A percentile compares a stretch with the other conserved stretches of the same genome.
These are phyloP conservation scores for Emericellopsis atlantica DNA, from an alignment of 2,329 filamentous ascomycete genomes.

Conservation along the genomic window DNA sequence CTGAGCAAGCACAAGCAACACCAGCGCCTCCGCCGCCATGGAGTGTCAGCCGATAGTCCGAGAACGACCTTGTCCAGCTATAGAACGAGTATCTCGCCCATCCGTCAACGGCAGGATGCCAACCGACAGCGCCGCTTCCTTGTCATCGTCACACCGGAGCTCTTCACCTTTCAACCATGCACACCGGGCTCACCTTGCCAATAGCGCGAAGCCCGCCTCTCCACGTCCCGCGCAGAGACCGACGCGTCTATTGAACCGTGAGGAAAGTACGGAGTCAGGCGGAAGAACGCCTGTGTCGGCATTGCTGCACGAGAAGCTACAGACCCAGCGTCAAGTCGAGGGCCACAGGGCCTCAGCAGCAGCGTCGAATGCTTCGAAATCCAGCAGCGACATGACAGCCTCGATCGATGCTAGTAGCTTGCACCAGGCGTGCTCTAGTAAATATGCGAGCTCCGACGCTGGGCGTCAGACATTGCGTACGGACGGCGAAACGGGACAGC, in stretches of 20 bases:
- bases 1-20: not conserved
- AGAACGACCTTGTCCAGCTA: slow-evolving; percentile 15
- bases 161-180: slow-evolving; percentile 20
- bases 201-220: slow-evolving; percentile 18
- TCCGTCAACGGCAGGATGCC: slow-evolving; percentile 28
- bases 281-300: slow-evolving; percentile 30
- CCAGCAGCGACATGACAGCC: slow-evolving; percentile 22
- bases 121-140: slow-evolving; percentile 26
- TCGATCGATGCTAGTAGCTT: slow-evolving; percentile 23
- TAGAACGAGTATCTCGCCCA: slow-evolving; percentile 31
- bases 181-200: slow-evolving; percentile 26
- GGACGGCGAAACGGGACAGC: slow-evolving; percentile 25
- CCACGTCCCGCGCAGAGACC: slow-evolving; percentile 24
- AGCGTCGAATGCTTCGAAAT: slow-evolving; percentile 14
- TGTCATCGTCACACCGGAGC: slow-evolving; percentile 23
- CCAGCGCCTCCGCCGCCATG: slow-evolving; percentile 10
- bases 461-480: slow-evolving; percentile 30
- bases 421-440: slow-evolving; percentile 25
- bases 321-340: slow-evolving; percentile 35
- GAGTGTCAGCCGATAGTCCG: slow-evolving; percentile 12
- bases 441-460: slow-evolving; percentile 17
- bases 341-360: slow-evolving; percentile 24
- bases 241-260: slow-evolving; percentile 27
- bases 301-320: slow-evolving; percentile 43
- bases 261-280: slow-evolving; percentile 25